Evolutionary conservation across 176 grass and related monocot species (phyloP).

Genomic region (Dendrocalamus sinicus): DNA sequence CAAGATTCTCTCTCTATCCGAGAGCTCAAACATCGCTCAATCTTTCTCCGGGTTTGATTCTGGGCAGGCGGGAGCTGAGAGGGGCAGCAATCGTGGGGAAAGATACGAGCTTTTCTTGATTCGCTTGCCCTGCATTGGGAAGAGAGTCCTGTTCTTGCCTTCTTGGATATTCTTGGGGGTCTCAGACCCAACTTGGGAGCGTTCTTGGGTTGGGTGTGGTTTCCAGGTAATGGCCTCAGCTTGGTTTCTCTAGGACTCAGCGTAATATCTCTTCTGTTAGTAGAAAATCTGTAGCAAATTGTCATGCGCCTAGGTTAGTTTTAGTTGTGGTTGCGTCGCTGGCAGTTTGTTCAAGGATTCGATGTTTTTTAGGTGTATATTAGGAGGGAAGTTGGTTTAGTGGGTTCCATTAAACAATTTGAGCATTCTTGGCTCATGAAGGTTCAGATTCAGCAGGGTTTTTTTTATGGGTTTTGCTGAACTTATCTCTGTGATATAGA

Average conservation of each 20-base stretch:
- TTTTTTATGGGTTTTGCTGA: slow-evolving; percentile 12
- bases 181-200: neutral
- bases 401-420: neutral
- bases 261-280: neutral
- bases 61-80: neutral
- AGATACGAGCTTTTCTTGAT: slow-evolving; percentile 45
- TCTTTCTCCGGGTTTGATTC: slow-evolving; percentile 11
- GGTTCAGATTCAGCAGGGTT: slow-evolving; percentile 34
- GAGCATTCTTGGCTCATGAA: neutral
- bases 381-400: neutral
- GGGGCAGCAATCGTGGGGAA: neutral
- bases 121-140: slow-evolving; percentile 39
- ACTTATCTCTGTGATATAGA: neutral
- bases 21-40: neutral
- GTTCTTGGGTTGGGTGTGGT: slow-evolving; percentile 7
- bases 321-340: neutral
- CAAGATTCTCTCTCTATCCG: slow-evolving; percentile 32
- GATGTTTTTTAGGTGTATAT: neutral
- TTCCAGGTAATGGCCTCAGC: slow-evolving; percentile 38
- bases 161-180: neutral
- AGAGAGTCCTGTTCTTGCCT: slow-evolving; percentile 24
- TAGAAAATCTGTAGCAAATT: slow-evolving; percentile 10
- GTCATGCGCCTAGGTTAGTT: neutral
- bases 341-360: neutral
- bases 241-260: slow-evolving; percentile 8